Conservation (phyloP, 306 rosid species). For the Corylus avellana region DNA sequence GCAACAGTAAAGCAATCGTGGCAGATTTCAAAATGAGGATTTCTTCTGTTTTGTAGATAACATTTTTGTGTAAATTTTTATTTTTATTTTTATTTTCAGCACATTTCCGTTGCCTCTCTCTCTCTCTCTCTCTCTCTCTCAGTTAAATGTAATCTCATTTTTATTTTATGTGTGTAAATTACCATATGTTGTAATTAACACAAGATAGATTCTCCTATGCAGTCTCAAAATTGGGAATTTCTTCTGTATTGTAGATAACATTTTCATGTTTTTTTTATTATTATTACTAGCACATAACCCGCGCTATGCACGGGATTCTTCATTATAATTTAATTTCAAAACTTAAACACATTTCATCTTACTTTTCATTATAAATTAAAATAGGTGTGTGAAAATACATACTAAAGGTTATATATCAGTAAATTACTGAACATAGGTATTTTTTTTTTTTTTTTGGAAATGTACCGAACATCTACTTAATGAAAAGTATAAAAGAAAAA, state of each 20-base stretch:
- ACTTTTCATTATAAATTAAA: too few relatives aligned
- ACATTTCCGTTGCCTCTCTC: background rate
- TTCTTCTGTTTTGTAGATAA: constrained; percentile 24
- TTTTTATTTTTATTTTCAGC: background rate
- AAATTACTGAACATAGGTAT: too few relatives aligned
- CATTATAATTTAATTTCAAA: too few relatives aligned
- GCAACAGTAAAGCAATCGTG: background rate
- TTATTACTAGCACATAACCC: too few relatives aligned
- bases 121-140: background rate
- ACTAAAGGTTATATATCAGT: too few relatives aligned
- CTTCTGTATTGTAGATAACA: constrained; percentile 25
- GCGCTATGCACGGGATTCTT: too few relatives aligned
- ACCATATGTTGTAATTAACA: background rate
- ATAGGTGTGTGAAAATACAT: too few relatives aligned
- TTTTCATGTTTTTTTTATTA: constrained; percentile 9
- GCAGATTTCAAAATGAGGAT: constrained; percentile 19
- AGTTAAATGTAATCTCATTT: background rate
- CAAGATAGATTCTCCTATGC: background rate
- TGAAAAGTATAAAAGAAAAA: too few relatives aligned
- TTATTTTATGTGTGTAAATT: background rate
- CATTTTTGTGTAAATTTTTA: constrained; percentile 17
- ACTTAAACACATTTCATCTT: too few relatives aligned
- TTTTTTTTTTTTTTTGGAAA: too few relatives aligned
- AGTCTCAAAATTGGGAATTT: background rate
- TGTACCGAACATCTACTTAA: too few relatives aligned